Evolutionary conservation across 208 protist genomes (phyloP), one percentile per base, ranked within the genome.

Genomic region (Trypanosoma mega): DNA sequence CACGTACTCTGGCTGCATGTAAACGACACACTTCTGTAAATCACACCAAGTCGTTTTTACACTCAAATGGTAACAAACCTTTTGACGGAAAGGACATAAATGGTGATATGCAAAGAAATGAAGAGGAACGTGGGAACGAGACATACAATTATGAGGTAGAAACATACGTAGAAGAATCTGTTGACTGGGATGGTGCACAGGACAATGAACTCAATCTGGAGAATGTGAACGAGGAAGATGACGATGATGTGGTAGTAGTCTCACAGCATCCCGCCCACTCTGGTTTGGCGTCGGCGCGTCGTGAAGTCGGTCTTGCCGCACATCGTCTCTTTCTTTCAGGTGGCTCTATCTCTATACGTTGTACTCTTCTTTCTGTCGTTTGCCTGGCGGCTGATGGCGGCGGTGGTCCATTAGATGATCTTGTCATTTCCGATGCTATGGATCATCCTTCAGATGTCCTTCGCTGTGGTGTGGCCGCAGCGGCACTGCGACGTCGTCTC

Each of bases 401-500:
- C 9, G 34, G 56, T 6, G 26, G n/a, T 12, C 24, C 30, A 14
- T 48, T 66, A n/a, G 56, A 63, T 23, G 41, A 66, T 12, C 23
- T 66, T 26, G 37, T 60, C 16, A 21, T 72, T 0, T 23, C 45
- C 11, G 47, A 56, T 60, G 66, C 36, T 12, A 33, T 61, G 24
- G 30, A 23, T 26, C 52, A 64, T 39, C 26, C 6, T 11, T 54
- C 39, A 23, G 5, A 33, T 14, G n/a, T 39, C 21, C 49, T 72
- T 53, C 66, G 66, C 14, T 49, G 48, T 48, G 66, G 66, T 36
- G 63, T 60, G 18, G 58, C 37, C 14, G 66, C 66, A 9, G 39
- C 65, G 24, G n/a, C 23, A 5, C n/a, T 72, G 21, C 53, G 52
- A 3, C 7, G 56, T 1, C 9, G 58, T 3, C 8, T 72, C 16